Conservation (phyloP, 495 filamentous ascomycete species). For the Podospora tetraspora region DNA sequence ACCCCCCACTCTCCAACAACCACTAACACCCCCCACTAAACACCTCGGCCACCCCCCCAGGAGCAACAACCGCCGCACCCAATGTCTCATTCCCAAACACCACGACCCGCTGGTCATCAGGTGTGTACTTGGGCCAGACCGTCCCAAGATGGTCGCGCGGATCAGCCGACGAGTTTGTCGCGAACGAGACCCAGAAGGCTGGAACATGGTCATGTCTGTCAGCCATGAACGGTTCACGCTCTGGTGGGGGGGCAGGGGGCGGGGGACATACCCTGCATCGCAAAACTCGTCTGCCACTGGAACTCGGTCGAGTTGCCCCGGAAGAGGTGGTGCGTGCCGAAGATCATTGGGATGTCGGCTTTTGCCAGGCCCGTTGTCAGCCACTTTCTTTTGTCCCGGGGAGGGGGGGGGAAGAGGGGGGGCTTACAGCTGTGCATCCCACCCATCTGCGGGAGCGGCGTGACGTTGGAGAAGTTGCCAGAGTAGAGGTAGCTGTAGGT, state of each 20-base stretch:
- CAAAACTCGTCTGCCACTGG: constrained; percentile 28
- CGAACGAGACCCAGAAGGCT: background rate
- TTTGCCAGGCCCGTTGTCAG: too few relatives aligned
- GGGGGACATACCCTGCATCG: constrained; percentile 28
- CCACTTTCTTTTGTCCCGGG: too few relatives aligned
- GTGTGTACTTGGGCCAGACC: background rate
- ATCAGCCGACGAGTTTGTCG: background rate
- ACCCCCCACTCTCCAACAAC: too few relatives aligned
- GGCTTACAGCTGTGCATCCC: constrained; percentile 23
- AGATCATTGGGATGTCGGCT: constrained; percentile 43
- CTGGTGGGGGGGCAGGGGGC: too few relatives aligned
- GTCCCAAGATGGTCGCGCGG: background rate
- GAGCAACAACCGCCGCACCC: background rate
- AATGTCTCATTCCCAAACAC: background rate
- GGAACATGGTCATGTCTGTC: too few relatives aligned
- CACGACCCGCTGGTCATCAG: background rate
- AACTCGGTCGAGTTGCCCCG: constrained; percentile 34
- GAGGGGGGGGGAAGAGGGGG: too few relatives aligned
- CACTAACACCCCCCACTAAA: background rate
- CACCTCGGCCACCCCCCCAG: background rate
- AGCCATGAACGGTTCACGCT: too few relatives aligned
- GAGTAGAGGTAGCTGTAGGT: constrained; percentile 36
- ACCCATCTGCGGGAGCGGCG: constrained; percentile 35
- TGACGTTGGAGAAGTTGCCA: constrained; percentile 35
- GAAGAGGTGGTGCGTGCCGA: constrained; percentile 38